A percentile compares a stretch with the other conserved stretches of the same genome.
phyloP scores from a whole-genome alignment of 371 early-diverging fungal species.

The Apophysomyces elegans region DNA sequence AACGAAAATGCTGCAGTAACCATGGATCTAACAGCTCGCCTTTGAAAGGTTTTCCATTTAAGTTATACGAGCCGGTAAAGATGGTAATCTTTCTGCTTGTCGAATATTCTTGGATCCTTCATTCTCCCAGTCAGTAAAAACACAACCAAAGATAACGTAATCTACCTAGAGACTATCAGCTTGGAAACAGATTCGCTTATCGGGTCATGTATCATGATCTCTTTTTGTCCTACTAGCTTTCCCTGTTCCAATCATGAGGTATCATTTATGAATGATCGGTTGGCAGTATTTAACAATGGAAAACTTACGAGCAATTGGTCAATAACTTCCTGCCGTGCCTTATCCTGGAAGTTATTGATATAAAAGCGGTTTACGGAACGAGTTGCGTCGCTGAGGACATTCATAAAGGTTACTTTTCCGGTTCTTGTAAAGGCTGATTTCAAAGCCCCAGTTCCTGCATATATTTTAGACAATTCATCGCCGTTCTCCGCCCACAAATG shows the following conservation, averaged over 20 bases:
- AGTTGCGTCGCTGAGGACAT: conserved; percentile 89
- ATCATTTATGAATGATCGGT: neutral
- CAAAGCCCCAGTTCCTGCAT: conserved; percentile 98
- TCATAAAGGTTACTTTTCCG: conserved; percentile 86
- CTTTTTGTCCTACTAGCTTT: conserved; percentile 58
- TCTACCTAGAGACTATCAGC: conserved; percentile 53
- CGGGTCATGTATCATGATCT: conserved; percentile 64
- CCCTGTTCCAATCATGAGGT: conserved; percentile 39
- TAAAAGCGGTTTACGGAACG: conserved; percentile 92
- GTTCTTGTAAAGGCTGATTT: conserved; percentile 91
- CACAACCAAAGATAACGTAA: neutral
- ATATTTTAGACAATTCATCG: conserved; percentile 90
- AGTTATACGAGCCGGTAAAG: conserved; percentile 87
- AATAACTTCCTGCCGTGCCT: conserved; percentile 88
- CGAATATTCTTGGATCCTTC: conserved; percentile 58
- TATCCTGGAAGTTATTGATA: conserved; percentile 93
- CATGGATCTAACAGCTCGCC: conserved; percentile 71
- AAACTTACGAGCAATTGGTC: conserved; percentile 77
- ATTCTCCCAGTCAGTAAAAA: neutral
- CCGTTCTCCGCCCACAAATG: conserved; percentile 97
- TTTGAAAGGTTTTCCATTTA: conserved; percentile 80
- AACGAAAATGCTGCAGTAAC: conserved; percentile 60
- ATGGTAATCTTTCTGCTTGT: conserved; percentile 60
- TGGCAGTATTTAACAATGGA: neutral
- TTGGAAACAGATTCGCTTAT: conserved; percentile 61